Evolutionary conservation across 208 protist species (phyloP).

Genomic region (Porcisia deanei): DNA sequence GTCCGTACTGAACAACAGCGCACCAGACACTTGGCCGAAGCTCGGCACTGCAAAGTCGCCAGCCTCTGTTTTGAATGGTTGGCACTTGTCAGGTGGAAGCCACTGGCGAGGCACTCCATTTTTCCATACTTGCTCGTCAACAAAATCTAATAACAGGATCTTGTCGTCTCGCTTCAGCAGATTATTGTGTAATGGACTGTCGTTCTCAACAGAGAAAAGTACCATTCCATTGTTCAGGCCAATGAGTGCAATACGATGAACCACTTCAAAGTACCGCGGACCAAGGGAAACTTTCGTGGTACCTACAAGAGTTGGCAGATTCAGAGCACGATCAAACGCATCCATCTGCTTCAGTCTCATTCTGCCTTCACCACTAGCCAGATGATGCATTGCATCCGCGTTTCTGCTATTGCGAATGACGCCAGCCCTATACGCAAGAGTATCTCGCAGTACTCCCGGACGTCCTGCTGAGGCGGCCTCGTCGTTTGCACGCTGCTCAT

Average conservation of each 20-base stretch:
- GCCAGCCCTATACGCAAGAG: not conserved
- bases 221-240: not conserved
- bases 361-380: not conserved
- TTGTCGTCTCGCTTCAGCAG: not conserved
- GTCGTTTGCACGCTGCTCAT: not conserved
- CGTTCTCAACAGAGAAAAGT: not conserved
- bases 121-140: not conserved
- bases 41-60: not conserved
- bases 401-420: constrained; percentile 4
- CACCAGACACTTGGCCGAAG: not conserved
- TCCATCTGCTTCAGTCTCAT: not conserved
- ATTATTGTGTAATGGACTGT: constrained; percentile 7
- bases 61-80: not conserved
- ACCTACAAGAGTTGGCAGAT: not conserved
- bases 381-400: constrained; percentile 7
- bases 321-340: not conserved
- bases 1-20: not conserved
- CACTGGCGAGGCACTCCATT: not conserved
- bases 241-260: not conserved
- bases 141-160: not conserved
- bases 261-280: constrained; percentile 5
- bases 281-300: not conserved
- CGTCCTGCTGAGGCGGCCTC: not conserved
- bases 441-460: not conserved
- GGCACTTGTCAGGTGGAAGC: not conserved